A percentile compares a stretch with the other conserved stretches of the same genome.
These are phyloP conservation scores for Sporisorium reilianum DNA, from an alignment of 1,284 basidiomycete genomes.

Conservation along the genomic window DNA sequence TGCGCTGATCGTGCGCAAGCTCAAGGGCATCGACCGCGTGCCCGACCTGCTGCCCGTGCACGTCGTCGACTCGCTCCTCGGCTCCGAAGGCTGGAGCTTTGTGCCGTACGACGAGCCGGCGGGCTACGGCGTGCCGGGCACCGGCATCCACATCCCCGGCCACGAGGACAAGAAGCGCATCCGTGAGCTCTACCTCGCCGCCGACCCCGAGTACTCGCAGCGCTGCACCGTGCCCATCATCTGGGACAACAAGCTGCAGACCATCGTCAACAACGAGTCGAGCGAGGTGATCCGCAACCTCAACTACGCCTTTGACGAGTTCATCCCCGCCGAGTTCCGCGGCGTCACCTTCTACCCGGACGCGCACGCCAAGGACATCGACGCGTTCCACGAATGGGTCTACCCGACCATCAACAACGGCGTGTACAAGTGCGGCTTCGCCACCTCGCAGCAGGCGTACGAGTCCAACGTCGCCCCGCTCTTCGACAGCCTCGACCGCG, in stretches of 20 bases:
- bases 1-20: constrained; percentile 84
- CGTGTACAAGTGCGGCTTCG: constrained; percentile 90
- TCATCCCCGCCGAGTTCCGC: constrained; percentile 52
- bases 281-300: constrained; percentile 83
- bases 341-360: constrained; percentile 76
- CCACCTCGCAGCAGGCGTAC: constrained; percentile 84
- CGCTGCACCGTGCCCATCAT: constrained; percentile 77
- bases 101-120: constrained; percentile 70
- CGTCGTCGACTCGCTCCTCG: constrained; percentile 86
- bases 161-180: constrained; percentile 75
- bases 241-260: constrained; percentile 90
- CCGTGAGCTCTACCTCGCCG: constrained; percentile 86
- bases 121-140: constrained; percentile 51
- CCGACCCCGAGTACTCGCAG: constrained; percentile 73
- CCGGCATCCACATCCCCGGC: constrained; percentile 62
- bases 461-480: constrained; percentile 76
- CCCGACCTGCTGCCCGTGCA: constrained; percentile 74
- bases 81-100: constrained; percentile 88
- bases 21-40: constrained; percentile 90
- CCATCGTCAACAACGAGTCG: constrained; percentile 84
- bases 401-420: constrained; percentile 70
- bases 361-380: constrained; percentile 79
- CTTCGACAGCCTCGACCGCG: constrained; percentile 82
- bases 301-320: constrained; percentile 73
- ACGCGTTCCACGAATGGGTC: constrained; percentile 87